Base-by-base conservation (phyloP, 192 early-diverging fungal species). In the Gorgonomyces haynaldii region DNA sequence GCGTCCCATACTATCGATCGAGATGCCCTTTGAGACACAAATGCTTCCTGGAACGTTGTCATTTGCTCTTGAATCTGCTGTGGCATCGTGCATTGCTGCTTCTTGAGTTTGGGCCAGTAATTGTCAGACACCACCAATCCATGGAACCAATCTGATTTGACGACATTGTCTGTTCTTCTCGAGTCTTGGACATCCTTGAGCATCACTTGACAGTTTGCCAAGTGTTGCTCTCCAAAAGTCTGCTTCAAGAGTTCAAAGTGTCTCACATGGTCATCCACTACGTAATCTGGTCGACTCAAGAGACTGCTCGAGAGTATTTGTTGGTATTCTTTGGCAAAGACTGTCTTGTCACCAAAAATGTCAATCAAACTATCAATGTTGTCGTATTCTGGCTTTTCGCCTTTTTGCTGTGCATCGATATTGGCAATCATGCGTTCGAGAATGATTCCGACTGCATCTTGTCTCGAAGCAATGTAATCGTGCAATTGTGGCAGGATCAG, bases 251-350 rank as follows among this genome's bases (percentile, higher is more conserved):
- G 21, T 38, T 49, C 46, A 3, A 49, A 20, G 20, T 49, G 32
- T n/a, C 46, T 20, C 25, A 49, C 37, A n/a, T 49, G 46, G 8
- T 34, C 37, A 13, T 49, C 46, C 4, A 37, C 21, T 12, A 13
- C 9, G 17, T 12, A 49, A 23, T 12, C 32, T 12, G 29, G 19
- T 36, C 21, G 19, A 0, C 1, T 16, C 32, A 27, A 24, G 12
- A 49, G 19, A 5, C 28, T 13, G 2, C 15, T 15, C 12, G 30
- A n/a, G 2, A 49, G 17, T 17, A 49, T 25, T 12, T 13, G 4
- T 26, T 49, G 46, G 20, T 49, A 49, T 13, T 49, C 46, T 49
- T 49, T 49, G 2, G 46, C 46, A 37, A 37, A 49, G 9, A 32
- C 46, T 3, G 34, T 5, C 35, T 37, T 37, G 19, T 20, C 4